Evolutionary conservation across 305 asterid species (phyloP), one percentile per base, ranked within the genome.

Genomic region (Fraxinus sp.): DNA sequence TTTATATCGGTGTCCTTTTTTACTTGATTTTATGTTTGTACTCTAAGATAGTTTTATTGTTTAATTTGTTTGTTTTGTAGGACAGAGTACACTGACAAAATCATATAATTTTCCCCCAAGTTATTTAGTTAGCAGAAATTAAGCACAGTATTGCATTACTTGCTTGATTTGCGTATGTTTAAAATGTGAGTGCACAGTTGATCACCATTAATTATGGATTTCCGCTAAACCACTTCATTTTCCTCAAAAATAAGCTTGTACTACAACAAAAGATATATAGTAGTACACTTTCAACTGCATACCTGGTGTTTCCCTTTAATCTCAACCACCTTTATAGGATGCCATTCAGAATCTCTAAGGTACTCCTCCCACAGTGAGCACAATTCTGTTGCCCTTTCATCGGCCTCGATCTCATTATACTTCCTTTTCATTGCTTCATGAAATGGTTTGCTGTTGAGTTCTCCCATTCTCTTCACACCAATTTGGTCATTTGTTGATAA

Each of bases 271-370:
- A 57, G 7, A 14, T 18, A 33, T 71, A 14, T 16, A 14, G 49
- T 6, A 80, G 18, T 18, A 75, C 57, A 80, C 72, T 76, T 64
- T 77, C 52, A 64, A 75, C 11, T 10, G 36, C 88, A 80, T 90
- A 96, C 98, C 99, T 91, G 86, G 70, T 35, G 52, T 81, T 85
- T 91, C 49, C 97, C 98, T 39, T 90, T 77, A 84, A 92, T 82
- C 41, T 5, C 16, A 35, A 89, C 89, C 82, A 95, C 97, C 81
- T 85, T 91, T 32, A 91, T 81, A 80, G 98, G 99, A 87, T 97
- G 99, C 99, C 99, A 95, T 84, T 83, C 97, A 18, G 99, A 94
- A 88, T 97, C 96, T 86, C 95, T 89, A 75, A 97, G 99, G 91
- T 97, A 92, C 86, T 97, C 99, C 90, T 93, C 95, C 98, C 98